phyloP scores from a whole-genome alignment of 2,329 filamentous ascomycete genomes.

The Hymenoscyphus repandus region DNA sequence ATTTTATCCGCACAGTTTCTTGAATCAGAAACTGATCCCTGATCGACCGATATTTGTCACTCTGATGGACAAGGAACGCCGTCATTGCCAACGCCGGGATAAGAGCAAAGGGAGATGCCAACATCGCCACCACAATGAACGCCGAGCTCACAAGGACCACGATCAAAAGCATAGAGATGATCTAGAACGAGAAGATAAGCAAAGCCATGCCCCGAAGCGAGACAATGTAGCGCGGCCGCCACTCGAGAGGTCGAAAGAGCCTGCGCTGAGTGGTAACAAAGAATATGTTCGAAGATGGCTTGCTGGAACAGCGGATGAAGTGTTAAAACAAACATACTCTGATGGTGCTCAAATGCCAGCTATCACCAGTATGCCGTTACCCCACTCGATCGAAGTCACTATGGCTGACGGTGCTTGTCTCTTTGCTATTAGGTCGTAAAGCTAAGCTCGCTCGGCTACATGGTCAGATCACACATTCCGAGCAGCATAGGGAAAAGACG shows the following conservation, averaged over 20 bases:
- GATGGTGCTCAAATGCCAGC: neutral
- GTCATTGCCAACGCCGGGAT: neutral
- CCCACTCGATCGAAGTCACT: neutral
- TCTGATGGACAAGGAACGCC: neutral
- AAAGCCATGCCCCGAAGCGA: neutral
- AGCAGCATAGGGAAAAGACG: neutral
- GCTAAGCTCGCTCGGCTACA: neutral
- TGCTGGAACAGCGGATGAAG: constrained; percentile 15
- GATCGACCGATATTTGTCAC: constrained; percentile 14
- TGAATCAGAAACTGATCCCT: too few relatives aligned
- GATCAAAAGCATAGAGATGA: neutral
- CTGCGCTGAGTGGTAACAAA: constrained; percentile 16
- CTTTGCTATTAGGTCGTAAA: neutral
- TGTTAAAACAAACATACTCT: neutral
- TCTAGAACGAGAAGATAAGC: neutral
- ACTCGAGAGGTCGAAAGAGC: neutral
- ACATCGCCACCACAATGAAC: neutral
- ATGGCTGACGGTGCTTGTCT: neutral
- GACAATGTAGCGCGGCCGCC: neutral
- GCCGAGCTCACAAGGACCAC: neutral
- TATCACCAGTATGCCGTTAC: neutral
- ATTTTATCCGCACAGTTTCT: too few relatives aligned
- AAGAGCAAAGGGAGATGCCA: neutral
- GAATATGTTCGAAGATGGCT: constrained; percentile 28
- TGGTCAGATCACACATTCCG: neutral